Percentiles rank a stretch among this genome's conserved stretches.
These are phyloP conservation scores for Mycothermus thermophilus DNA, from an alignment of 495 filamentous ascomycete genomes.

Conservation along the genomic window DNA sequence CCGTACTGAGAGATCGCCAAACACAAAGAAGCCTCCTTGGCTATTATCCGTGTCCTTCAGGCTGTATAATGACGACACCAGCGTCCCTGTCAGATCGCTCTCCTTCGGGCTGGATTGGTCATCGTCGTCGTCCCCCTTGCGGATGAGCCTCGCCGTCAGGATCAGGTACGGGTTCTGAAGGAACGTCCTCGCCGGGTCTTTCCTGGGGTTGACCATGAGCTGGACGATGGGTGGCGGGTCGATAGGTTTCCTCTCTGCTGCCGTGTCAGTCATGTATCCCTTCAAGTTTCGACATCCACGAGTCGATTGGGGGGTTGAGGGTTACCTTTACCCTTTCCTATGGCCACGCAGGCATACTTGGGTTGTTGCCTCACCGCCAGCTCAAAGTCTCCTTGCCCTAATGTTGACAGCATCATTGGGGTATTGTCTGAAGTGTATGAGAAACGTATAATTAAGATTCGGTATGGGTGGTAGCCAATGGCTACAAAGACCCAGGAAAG, in stretches of 20 bases:
- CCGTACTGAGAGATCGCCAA: slow-evolving; percentile 80
- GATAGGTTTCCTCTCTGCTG: slow-evolving; percentile 76
- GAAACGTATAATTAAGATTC: neutral
- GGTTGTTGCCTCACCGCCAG: slow-evolving; percentile 55
- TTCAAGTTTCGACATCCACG: neutral
- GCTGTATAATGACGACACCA: slow-evolving; percentile 84
- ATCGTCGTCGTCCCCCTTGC: slow-evolving; percentile 40
- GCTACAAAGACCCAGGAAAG: no score
- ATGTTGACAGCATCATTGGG: slow-evolving; percentile 6
- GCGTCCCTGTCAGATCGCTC: slow-evolving; percentile 46
- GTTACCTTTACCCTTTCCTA: slow-evolving; percentile 57
- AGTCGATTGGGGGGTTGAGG: neutral
- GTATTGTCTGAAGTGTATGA: neutral
- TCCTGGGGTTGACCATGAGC: slow-evolving; percentile 53
- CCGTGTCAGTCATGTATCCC: slow-evolving; percentile 8
- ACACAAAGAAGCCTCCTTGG: slow-evolving; percentile 97
- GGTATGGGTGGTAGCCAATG: no score
- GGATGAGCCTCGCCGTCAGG: slow-evolving; percentile 55
- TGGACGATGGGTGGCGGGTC: slow-evolving; percentile 92
- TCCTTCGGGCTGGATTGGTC: slow-evolving; percentile 42
- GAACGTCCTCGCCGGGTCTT: slow-evolving; percentile 68
- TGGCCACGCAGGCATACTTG: slow-evolving; percentile 49
- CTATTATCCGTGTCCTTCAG: slow-evolving; percentile 83
- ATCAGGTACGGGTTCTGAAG: slow-evolving; percentile 41
- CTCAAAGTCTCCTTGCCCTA: slow-evolving; percentile 17